phyloP scores from a whole-genome alignment of 2,329 filamentous ascomycete genomes.

The Botrytis squamosa region DNA sequence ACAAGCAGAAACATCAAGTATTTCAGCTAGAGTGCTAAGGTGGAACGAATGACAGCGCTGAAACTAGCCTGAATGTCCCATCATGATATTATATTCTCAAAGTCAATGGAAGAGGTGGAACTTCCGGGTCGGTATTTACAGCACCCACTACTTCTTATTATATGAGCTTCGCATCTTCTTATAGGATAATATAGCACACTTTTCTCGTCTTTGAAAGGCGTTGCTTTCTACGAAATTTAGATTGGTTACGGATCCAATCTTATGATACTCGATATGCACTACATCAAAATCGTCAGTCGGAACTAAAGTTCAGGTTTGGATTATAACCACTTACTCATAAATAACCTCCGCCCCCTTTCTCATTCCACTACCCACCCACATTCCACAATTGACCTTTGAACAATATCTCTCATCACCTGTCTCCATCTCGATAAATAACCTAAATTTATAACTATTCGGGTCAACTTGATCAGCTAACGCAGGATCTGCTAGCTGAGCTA shows the following conservation, averaged over 20 bases:
- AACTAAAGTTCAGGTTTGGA: neutral
- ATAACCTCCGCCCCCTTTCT: constrained; percentile 48
- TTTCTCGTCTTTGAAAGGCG: neutral
- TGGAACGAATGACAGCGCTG: neutral
- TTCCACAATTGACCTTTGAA: constrained; percentile 49
- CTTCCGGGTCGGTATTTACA: neutral
- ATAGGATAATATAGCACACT: neutral
- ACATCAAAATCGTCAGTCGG: constrained; percentile 10
- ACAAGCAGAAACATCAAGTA: neutral
- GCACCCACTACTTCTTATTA: neutral
- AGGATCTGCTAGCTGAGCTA: constrained; percentile 34
- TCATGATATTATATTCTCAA: neutral
- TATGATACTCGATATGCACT: constrained; percentile 31
- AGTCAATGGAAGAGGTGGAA: neutral
- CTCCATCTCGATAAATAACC: constrained; percentile 51
- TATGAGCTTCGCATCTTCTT: neutral
- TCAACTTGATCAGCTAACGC: constrained; percentile 34
- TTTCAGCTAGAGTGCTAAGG: neutral
- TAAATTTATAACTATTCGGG: constrained; percentile 46
- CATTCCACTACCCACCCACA: constrained; percentile 52
- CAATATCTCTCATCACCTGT: constrained; percentile 51
- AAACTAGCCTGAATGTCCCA: neutral
- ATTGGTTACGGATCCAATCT: neutral
- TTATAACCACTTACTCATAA: constrained; percentile 44
- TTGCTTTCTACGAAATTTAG: neutral